Conservation (phyloP, 768 basidiomycete species). For the Tubosaeta sp. region DNA sequence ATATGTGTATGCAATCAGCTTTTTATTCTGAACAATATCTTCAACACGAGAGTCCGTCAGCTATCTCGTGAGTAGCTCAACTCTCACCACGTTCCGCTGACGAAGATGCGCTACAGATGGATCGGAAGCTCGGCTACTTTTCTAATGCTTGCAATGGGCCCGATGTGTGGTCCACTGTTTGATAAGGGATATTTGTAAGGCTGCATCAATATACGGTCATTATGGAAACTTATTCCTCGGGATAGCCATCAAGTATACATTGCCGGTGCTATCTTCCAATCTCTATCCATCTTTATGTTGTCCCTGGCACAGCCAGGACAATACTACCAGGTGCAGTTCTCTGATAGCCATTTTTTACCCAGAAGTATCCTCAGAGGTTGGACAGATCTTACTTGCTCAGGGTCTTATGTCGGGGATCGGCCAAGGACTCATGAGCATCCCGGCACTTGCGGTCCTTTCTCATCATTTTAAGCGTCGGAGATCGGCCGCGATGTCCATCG, state of each 20-base stretch:
- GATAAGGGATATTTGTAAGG: slow-evolving; percentile 29
- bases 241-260: slow-evolving; percentile 17
- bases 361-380: background rate
- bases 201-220: too few species aligned
- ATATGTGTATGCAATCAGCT: slow-evolving; percentile 5
- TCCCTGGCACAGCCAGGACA: slow-evolving; percentile 32
- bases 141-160: slow-evolving; percentile 17
- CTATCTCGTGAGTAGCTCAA: slow-evolving; percentile 18
- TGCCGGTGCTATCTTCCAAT: slow-evolving; percentile 23
- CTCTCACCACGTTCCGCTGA: background rate
- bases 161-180: slow-evolving; percentile 23
- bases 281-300: slow-evolving; percentile 35
- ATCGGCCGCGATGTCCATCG: slow-evolving; percentile 42
- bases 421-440: slow-evolving; percentile 43
- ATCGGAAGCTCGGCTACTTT: slow-evolving; percentile 20
- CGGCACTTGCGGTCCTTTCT: slow-evolving; percentile 38
- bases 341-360: background rate
- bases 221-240: background rate
- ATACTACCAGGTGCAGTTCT: background rate
- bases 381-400: slow-evolving; percentile 41
- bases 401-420: slow-evolving; percentile 41
- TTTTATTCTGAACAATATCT: slow-evolving; percentile 21
- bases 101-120: slow-evolving; percentile 17
- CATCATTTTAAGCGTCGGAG: slow-evolving; percentile 43
- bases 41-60: slow-evolving; percentile 18